Conservation (phyloP, 2,329 filamentous ascomycete genomes). For the Chalara sp. region DNA sequence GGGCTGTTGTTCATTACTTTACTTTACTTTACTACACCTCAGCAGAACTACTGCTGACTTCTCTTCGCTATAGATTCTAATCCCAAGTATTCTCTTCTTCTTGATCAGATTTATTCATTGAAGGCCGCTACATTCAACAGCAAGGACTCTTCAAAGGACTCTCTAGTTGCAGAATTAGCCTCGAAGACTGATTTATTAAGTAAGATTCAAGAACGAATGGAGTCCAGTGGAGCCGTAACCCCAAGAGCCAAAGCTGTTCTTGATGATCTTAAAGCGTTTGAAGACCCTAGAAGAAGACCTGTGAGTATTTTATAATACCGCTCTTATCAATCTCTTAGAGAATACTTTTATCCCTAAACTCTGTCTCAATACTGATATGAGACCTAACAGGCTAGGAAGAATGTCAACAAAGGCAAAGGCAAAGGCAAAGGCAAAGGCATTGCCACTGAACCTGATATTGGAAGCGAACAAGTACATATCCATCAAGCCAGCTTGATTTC, state of each 20-base stretch:
- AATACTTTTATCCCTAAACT: no score
- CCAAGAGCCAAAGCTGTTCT: constrained; percentile 54
- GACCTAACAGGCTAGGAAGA: constrained; percentile 35
- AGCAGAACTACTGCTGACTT: no score
- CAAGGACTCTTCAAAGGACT: constrained; percentile 53
- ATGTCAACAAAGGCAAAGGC: constrained; percentile 56
- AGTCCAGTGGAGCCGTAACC: constrained; percentile 41
- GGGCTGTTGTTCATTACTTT: no score
- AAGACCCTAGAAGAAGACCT: constrained; percentile 40
- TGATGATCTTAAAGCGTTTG: constrained; percentile 51
- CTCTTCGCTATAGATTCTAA: constrained; percentile 39
- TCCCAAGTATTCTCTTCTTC: constrained; percentile 66
- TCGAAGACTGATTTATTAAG: constrained; percentile 71
- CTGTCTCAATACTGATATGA: not conserved
- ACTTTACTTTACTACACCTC: no score
- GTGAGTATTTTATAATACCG: not conserved
- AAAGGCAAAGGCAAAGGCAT: constrained; percentile 56
- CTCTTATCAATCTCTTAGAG: not conserved
- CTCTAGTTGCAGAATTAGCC: constrained; percentile 74
- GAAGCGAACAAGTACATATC: constrained; percentile 42
- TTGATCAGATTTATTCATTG: constrained; percentile 78
- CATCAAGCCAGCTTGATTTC: constrained; percentile 80
- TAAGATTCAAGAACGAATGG: constrained; percentile 50
- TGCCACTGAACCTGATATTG: constrained; percentile 26
- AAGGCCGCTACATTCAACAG: constrained; percentile 65